Base-by-base conservation (phyloP, 2,329 filamentous ascomycete genomes). In the Alternaria longipes region DNA sequence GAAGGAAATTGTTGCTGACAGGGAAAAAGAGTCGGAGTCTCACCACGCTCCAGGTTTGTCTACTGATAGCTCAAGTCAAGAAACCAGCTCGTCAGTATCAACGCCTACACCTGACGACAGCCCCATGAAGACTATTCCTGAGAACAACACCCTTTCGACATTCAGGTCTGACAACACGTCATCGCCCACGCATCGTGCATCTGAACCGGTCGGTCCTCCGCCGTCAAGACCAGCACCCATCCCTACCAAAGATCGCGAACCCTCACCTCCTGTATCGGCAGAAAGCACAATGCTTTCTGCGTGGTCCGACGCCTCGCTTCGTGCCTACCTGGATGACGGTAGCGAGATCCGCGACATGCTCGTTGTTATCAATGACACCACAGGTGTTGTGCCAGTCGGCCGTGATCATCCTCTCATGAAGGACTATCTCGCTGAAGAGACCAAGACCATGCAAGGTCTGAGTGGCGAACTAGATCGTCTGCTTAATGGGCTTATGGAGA, bases 361-460 rank as follows among this genome's bases (percentile, higher is more conserved):
- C 53, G 86, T 94, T 38, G 91, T 99, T 62, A 93, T 99, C 28
- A 94, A 97, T 75, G 94, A 98, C 80, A 97, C 94, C 77, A 91
- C 89, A 14, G 91, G 94, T 60, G 89, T 96, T 16, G 86, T 89
- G 42, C 91, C 93, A 18, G 91, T 90, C 8, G 88, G 90, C 1
- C 86, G 87, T n/a, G 92, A 97, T 59, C 94, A 98, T 77, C 94
- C 94, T 0, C 85, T 97, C 45, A 92, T 91, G 52, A 88, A 88
- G 14, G 87, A 89, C 22, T 82, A 98, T 56, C 98, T 96, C 82
- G 89, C 89, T 51, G 92, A 97, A 74, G 92, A 97, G 79, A 94
- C 93, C 74, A 91, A 91, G 68, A 91, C 91, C 74, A 81, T 98
- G 74, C 90, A 90, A 54, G 92, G 95, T 75, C 94, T 99, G 80